Base-by-base conservation (phyloP, 2,329 filamentous ascomycete genomes). In the Parasarocladium wereldwijsianum region DNA sequence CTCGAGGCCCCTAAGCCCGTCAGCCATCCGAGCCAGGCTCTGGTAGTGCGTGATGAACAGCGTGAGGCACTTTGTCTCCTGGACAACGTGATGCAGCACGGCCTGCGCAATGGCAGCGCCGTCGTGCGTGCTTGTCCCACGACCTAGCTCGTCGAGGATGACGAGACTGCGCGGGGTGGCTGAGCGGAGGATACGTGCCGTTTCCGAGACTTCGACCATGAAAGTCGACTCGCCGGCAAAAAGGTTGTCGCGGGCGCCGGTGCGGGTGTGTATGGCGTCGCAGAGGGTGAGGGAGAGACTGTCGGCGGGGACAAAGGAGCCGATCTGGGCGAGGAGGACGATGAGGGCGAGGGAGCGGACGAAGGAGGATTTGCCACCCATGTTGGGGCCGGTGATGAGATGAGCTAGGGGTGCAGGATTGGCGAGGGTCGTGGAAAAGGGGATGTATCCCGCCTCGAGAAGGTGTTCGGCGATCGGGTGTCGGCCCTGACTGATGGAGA, bases 21-120 rank as follows among this genome's bases (percentile, higher is more conserved):
- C 67, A 8, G 76, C 77, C 38, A 93, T 66, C 26, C 61, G 58
- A 8, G 75, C 72, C 1, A 98, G 68, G 39, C 76, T 77, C 56
- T 98, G 90, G 52, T 98, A 98, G 56, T 98, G 90, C 4, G 90
- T 98, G 51, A 98, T 93, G 60, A 98, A 98, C 24, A 98, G 64
- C 5, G 84, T 93, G 26, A 94, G 63, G 37, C 83, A 83, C 31
- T 67, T 64, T 1, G 76, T 67, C 11, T 85, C 69, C 15, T 73
- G 65, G 16, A 92, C 77, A 36, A 96, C 70, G 45, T 92, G 76
- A 35, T 87, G 74, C 5, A 98, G 64, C 5, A 98, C 90, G 15
- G 85, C 81, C 43, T 93, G 79, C 2, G 90, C 90, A 43, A 98
- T 96, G 33, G 90, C 90, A 5, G 93, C 85, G 32, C 90, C 90